Conservation (phyloP, 1,284 basidiomycete species). For the Naganishia liquefaciens region DNA sequence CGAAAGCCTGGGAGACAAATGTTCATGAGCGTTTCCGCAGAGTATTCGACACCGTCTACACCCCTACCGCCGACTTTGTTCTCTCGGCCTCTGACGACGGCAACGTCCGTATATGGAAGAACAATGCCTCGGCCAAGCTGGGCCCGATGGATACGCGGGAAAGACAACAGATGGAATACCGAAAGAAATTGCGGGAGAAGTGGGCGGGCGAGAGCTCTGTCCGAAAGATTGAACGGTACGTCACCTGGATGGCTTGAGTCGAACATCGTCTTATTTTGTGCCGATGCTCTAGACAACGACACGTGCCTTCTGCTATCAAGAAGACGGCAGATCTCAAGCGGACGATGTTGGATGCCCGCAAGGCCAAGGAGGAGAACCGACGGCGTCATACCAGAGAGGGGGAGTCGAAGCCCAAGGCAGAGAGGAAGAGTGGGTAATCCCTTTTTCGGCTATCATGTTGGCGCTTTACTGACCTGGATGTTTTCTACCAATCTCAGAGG, state of each 20-base stretch:
- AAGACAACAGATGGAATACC: slow-evolving; percentile 87
- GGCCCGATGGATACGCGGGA: slow-evolving; percentile 91
- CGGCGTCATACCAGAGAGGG: slow-evolving; percentile 82
- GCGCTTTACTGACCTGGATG: not conserved
- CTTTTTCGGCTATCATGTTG: not conserved
- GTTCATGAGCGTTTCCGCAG: slow-evolving; percentile 34
- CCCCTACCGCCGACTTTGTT: slow-evolving; percentile 88
- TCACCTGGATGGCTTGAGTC: not conserved
- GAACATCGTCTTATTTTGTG: too few relatives aligned
- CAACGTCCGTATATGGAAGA: slow-evolving; percentile 93
- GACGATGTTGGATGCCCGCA: slow-evolving; percentile 86
- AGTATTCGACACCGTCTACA: slow-evolving; percentile 65
- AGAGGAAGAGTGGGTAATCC: slow-evolving; percentile 67
- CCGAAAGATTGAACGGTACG: slow-evolving; percentile 70
- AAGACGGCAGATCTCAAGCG: slow-evolving; percentile 83
- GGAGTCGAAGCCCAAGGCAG: slow-evolving; percentile 84
- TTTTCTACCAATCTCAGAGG: slow-evolving; percentile 51
- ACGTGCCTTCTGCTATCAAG: slow-evolving; percentile 87
- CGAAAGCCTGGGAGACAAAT: slow-evolving; percentile 4
- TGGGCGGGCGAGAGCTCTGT: slow-evolving; percentile 87
- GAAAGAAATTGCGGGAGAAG: slow-evolving; percentile 80
- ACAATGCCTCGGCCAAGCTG: slow-evolving; percentile 86
- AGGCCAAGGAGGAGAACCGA: slow-evolving; percentile 91
- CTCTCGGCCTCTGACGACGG: slow-evolving; percentile 95
- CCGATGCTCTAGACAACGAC: slow-evolving; percentile 64